Evolutionary conservation across 192 early-diverging fungal species (phyloP).

Genomic region (Entomortierella beljakovae): DNA sequence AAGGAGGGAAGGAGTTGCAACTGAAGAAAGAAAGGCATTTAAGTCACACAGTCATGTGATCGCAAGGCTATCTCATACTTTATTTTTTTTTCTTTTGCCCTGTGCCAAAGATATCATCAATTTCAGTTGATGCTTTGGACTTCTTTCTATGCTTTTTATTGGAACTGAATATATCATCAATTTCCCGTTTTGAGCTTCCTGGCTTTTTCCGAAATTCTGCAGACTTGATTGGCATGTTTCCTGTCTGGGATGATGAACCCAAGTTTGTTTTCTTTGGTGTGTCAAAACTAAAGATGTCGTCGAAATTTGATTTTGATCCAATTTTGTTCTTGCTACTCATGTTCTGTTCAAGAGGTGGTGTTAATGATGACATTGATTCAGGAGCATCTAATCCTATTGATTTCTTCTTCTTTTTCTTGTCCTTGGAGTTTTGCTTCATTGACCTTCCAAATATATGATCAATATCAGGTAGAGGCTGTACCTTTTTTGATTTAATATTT

Average conservation of each 20-base stretch:
- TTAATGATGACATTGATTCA: background rate
- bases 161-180: conserved; percentile 39
- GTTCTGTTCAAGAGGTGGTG: background rate
- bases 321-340: conserved; percentile 1
- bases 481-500: background rate
- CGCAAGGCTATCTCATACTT: too few species aligned
- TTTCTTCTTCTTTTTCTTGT: conserved; percentile 1
- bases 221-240: background rate
- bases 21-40: too few species aligned
- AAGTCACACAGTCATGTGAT: conserved; percentile 5
- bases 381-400: background rate
- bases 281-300: conserved; percentile 24
- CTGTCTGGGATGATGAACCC: background rate
- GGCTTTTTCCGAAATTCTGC: conserved; percentile 2
- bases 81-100: conserved; percentile 31
- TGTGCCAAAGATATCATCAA: conserved; percentile 40
- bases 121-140: conserved; percentile 15
- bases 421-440: conserved; percentile 18
- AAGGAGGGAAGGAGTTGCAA: background rate
- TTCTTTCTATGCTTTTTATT: conserved; percentile 24
- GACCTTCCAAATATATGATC: conserved; percentile 16
- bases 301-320: conserved; percentile 30
- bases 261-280: background rate
- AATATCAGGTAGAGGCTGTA: conserved; percentile 11
- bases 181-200: conserved; percentile 15